Evolutionary conservation across 805 yeast genomes (phyloP).

Genomic region (Deakozyma indianensis): DNA sequence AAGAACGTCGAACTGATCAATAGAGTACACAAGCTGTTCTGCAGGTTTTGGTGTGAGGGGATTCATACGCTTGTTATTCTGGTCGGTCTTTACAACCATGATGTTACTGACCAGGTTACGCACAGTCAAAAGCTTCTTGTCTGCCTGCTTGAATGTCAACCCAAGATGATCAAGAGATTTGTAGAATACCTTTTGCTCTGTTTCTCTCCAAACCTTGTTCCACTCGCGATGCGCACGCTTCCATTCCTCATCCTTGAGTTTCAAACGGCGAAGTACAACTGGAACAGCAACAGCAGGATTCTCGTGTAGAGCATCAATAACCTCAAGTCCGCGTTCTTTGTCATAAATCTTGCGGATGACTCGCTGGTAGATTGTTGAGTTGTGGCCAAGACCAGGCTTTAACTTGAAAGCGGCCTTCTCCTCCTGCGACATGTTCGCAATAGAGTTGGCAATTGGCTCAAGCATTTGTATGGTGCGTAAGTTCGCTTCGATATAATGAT

Average conservation of each 20-base stretch:
- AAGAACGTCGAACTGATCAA: conserved; percentile 53
- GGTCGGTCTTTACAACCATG: conserved; percentile 84
- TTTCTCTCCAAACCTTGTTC: conserved; percentile 98
- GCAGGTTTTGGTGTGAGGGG: conserved; percentile 83
- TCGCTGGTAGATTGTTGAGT: conserved; percentile 87
- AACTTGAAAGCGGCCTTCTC: conserved; percentile 76
- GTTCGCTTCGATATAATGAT: conserved; percentile 88
- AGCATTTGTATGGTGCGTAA: conserved; percentile 88
- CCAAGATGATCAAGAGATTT: conserved; percentile 94
- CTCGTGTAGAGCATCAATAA: conserved; percentile 88
- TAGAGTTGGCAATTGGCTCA: conserved; percentile 87
- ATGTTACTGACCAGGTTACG: conserved; percentile 85
- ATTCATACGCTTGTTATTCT: conserved; percentile 69
- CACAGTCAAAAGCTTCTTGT: conserved; percentile 78
- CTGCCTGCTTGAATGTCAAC: conserved; percentile 90
- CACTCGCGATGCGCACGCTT: conserved; percentile 94
- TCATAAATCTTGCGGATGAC: conserved; percentile 87
- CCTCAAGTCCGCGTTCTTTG: conserved; percentile 89
- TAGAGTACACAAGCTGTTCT: conserved; percentile 47
- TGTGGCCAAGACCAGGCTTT: conserved; percentile 89
- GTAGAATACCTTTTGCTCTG: conserved; percentile 88
- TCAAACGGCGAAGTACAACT: conserved; percentile 76
- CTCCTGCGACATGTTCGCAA: conserved; percentile 83
- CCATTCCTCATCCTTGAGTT: conserved; percentile 99
- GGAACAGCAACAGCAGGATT: conserved; percentile 94